Evolutionary conservation across 345 rosid genomes (phyloP), one percentile per base, ranked within the genome.

Genomic region (Sonneratia caseolaris): DNA sequence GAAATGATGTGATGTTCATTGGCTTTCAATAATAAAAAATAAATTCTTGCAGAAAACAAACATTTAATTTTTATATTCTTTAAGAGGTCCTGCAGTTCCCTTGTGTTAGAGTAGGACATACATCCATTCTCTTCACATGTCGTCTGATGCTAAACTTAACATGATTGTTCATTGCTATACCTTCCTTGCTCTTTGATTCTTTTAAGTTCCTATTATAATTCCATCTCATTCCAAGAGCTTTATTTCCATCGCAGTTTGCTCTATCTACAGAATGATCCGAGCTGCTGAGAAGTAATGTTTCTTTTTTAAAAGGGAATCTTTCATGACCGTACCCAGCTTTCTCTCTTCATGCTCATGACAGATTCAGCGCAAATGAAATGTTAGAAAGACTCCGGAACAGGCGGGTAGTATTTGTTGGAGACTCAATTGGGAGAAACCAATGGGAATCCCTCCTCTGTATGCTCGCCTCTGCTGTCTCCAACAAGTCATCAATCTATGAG

Each of bases 361-460:
- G 97, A 71, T 95, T 95, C 73, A 84, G 88, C 79, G 93, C 93
- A 32, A 81, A 75, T 68, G 22, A 76, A 73, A 87, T 90, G 96
- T 76, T 92, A 68, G 89, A 90, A 76, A 86, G 82, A 66, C 77
- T 92, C 40, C 82, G 85, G 47, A 80, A 90, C 75, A 78, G 83
- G 75, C 72, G 96, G 73, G 78, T 95, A 11, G 97, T 81, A 21
- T 95, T 92, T 76, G 91, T 86, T n/a, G 99, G 99, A 9, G 99
- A 92, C 49, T 95, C 99, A 13, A 82, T 95, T 51, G 99, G 96
- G 66, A 84, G 98, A 78, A 95, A 95, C 82, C 99, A 95, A 37
- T 92, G 96, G 97, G 97, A 95, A 77, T 95, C 97, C 55, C 87
- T 92, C 68, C 88, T 95, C 48, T 92, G 97, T 79, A 76, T 95